Evolutionary conservation across 176 grass and related monocot genomes (phyloP).

Genomic region (Hordeum vulgare): MorexV3_pseudomolecules_assembly NC_058519.1:606811429-606811928

Average conservation of each 20-base stretch:
- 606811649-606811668: neutral
- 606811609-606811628: no score
- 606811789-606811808: neutral
- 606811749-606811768: neutral
- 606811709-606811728: no score
- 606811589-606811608: neutral
- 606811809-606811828: constrained; percentile 48
- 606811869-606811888: constrained; percentile 23
- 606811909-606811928: neutral
- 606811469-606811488: no score
- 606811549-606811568: no score
- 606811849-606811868: neutral
- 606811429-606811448: no score
- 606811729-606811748: neutral
- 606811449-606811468: no score
- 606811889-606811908: constrained; percentile 25
- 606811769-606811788: neutral
- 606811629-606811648: neutral
- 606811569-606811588: no score
- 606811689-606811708: no score
- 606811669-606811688: no score
- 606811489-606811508: no score
- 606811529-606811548: no score
- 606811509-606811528: no score
- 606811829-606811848: constrained; percentile 30